A percentile compares a stretch with the other conserved stretches of the same genome.
These are phyloP conservation scores for Solanum arcanum DNA, from an alignment of 257 asterid genomes.

Conservation along the genomic window DNA sequence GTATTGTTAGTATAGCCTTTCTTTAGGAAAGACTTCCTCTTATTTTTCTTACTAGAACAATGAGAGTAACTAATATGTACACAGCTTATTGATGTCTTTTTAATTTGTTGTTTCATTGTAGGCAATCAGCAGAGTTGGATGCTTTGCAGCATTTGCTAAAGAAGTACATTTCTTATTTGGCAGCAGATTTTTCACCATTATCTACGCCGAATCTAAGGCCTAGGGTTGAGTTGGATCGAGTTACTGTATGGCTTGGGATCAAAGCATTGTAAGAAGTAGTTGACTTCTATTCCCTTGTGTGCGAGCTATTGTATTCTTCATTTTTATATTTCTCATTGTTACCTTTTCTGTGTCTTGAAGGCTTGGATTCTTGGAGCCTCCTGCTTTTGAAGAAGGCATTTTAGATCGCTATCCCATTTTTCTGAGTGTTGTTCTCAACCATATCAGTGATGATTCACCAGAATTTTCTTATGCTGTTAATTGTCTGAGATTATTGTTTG, in stretches of 20 bases:
- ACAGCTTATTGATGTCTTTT: neutral
- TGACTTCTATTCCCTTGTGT: constrained; percentile 21
- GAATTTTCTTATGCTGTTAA: constrained; percentile 92
- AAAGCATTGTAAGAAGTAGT: constrained; percentile 86
- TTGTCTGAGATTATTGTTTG: constrained; percentile 81
- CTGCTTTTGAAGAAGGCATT: constrained; percentile 96
- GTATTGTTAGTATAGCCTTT: neutral
- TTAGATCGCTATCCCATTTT: constrained; percentile 87
- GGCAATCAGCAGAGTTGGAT: constrained; percentile 69
- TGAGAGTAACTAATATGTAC: neutral
- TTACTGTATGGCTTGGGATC: constrained; percentile 97
- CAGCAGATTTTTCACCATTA: constrained; percentile 42
- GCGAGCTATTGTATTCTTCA: constrained; percentile 3
- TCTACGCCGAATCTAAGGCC: constrained; percentile 51
- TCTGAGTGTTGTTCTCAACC: constrained; percentile 89
- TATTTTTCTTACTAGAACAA: neutral
- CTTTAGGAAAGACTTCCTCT: neutral
- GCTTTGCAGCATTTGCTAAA: constrained; percentile 81
- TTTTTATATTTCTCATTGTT: constrained; percentile 9
- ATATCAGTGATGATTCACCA: constrained; percentile 76
- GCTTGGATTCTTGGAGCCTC: constrained; percentile 93
- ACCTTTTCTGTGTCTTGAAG: constrained; percentile 33
- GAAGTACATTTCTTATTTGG: constrained; percentile 67
- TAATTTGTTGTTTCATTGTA: constrained; percentile 7
- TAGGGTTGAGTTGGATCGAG: constrained; percentile 78